Evolutionary conservation across 129 eudicot genomes (phyloP), one percentile per base, ranked within the genome.

Genomic region (Ambrosia artemisiifolia): DNA sequence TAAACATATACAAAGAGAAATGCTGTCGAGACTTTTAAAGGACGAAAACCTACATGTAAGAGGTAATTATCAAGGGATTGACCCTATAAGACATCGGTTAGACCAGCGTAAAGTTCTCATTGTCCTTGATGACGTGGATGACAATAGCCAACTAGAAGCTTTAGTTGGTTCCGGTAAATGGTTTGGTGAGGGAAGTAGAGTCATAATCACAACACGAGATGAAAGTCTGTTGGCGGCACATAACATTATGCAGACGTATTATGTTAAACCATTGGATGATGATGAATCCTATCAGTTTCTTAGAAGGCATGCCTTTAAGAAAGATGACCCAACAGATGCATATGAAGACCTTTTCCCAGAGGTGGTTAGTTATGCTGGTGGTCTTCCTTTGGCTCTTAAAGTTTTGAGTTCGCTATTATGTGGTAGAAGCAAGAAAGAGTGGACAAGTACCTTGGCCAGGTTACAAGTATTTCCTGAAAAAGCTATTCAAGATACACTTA

Each of bases 51-150:
- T 66, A 66, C 38, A 46, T 66, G 20, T 44, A 43, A 30, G 20
- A 46, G 46, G 40, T 44, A 51, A 1, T 2, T 6, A 10, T 66
- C 56, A 44, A 65, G 54, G 38, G 28, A 1, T 16, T 12, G 28
- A 2, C 20, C 12, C 24, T 8, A 66, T 46, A 66, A 66, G 35
- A 61, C 19, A 61, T 12, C 66, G 14, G 55, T 66, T 66, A 28
- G 50, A n/a, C 40, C 16, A 11, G 56, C 30, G 11, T 36, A 75
- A 8, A 56, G 72, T 79, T 42, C 62, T 43, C 33, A 11, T 74
- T 16, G 67, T 80, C 30, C 67, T 80, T 16, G 83, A 80, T 69
- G 83, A 74, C 32, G 64, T 80, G 11, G 72, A 80, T 18, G 57
- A 73, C 34, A n/a, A 6, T 2, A 56, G 59, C 38, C 76, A 74